Conservation (phyloP, 2,329 filamentous ascomycete genomes). For the Colletotrichum echinochloae region DNA sequence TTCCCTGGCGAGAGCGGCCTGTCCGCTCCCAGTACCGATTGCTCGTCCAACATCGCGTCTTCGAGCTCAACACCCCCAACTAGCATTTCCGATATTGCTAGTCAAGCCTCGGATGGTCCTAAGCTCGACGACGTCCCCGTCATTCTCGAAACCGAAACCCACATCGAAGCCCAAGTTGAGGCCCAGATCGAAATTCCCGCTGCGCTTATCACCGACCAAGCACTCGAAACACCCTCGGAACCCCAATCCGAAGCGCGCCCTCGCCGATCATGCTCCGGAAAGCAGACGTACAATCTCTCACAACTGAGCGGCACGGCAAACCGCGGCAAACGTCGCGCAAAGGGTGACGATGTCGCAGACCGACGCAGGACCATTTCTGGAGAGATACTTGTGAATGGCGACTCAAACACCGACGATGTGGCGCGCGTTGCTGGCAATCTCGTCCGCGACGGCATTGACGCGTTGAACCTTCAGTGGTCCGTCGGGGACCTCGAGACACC, state of each 20-base stretch:
- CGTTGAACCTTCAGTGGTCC: constrained; percentile 59
- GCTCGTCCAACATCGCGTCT: constrained; percentile 65
- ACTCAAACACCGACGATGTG: constrained; percentile 38
- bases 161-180: constrained; percentile 30
- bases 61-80: constrained; percentile 74
- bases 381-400: constrained; percentile 50
- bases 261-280: constrained; percentile 65
- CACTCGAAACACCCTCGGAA: constrained; percentile 35
- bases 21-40: constrained; percentile 50
- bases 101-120: constrained; percentile 62
- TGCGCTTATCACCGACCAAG: constrained; percentile 11
- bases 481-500: constrained; percentile 53
- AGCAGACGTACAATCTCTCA: constrained; percentile 75
- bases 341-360: constrained; percentile 60
- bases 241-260: constrained; percentile 58
- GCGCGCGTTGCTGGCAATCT: constrained; percentile 43
- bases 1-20: constrained; percentile 49
- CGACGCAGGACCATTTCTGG: constrained; percentile 61
- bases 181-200: constrained; percentile 33
- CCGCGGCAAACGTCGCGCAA: constrained; percentile 68
- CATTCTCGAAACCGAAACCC: constrained; percentile 38
- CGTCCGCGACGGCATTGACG: constrained; percentile 58
- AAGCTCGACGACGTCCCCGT: constrained; percentile 50
- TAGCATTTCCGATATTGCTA: constrained; percentile 72
- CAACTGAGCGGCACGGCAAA: constrained; percentile 71